Evolutionary conservation across 139 green algal species (phyloP).

Genomic region (Pseudopediastrum boryanum): DNA sequence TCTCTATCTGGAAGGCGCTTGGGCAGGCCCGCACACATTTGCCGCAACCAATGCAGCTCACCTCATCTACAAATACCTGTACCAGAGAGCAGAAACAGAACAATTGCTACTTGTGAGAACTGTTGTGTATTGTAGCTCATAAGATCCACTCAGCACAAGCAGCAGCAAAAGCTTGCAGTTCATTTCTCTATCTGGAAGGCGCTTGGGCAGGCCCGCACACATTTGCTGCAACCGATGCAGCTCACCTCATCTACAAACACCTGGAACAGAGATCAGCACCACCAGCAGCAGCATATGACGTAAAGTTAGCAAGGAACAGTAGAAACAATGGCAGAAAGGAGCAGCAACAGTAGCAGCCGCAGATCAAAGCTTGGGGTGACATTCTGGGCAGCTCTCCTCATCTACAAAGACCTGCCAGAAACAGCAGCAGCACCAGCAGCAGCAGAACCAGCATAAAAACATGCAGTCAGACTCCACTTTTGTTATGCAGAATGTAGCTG

Average conservation of each 20-base stretch:
- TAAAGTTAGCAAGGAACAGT: neutral
- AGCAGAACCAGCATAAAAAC: neutral
- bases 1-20: constrained; percentile 48
- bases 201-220: no score
- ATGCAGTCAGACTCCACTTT: no score
- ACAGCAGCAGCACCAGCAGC: neutral
- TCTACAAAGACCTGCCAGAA: constrained; percentile 34
- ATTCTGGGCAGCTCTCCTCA: constrained; percentile 25
- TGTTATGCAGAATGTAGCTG: no score
- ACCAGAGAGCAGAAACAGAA: no score
- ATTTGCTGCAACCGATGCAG: neutral
- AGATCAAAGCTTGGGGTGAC: neutral
- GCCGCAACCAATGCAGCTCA: constrained; percentile 56
- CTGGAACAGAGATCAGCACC: neutral
- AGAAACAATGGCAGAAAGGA: neutral
- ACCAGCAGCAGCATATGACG: neutral
- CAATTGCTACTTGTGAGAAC: no score
- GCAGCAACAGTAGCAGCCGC: neutral
- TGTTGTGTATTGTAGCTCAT: no score
- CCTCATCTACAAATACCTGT: constrained; percentile 57
- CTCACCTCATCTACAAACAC: constrained; percentile 53
- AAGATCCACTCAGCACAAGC: no score
- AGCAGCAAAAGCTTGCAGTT: no score
- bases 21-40: constrained; percentile 54
- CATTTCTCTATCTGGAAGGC: no score